These are phyloP conservation scores for Elaeis oleifera DNA, from an alignment of 202 grass and related monocot genomes.

Conservation along the genomic window DNA sequence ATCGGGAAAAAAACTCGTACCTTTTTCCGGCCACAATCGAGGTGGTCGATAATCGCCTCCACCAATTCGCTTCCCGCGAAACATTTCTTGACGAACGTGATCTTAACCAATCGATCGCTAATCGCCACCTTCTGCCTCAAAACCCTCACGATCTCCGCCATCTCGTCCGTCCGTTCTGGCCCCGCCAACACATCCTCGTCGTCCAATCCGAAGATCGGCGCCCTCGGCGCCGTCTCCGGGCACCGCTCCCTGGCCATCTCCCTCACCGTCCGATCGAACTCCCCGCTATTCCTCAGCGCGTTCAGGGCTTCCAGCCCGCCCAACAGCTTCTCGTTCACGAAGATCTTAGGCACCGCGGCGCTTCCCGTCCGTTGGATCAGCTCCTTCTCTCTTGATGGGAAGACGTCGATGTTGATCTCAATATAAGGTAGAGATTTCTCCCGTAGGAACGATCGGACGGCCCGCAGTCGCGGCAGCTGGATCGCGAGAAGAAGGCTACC, in stretches of 20 bases:
- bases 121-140: constrained; percentile 61
- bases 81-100: constrained; percentile 90
- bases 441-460: constrained; percentile 70
- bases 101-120: constrained; percentile 79
- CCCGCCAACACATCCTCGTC: constrained; percentile 18
- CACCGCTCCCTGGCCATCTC: constrained; percentile 52
- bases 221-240: constrained; percentile 50
- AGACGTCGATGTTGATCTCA: constrained; percentile 95
- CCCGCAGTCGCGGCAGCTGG: constrained; percentile 85
- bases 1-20: constrained; percentile 22
- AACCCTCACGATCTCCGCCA: constrained; percentile 46
- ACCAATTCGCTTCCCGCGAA: constrained; percentile 81
- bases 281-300: constrained; percentile 77
- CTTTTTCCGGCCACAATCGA: constrained; percentile 72
- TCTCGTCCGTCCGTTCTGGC: constrained; percentile 29
- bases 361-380: constrained; percentile 49
- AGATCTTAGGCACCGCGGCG: constrained; percentile 67
- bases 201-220: constrained; percentile 82
- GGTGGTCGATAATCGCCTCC: constrained; percentile 60
- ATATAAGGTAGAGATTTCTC: constrained; percentile 59
- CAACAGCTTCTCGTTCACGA: constrained; percentile 86
- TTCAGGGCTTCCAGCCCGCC: constrained; percentile 80
- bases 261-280: constrained; percentile 64
- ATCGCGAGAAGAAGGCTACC: constrained; percentile 87
- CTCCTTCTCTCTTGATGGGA: constrained; percentile 69